These are phyloP conservation scores for Psilocybe tampanensis DNA, from an alignment of 768 basidiomycete species.

Conservation along the genomic window DNA sequence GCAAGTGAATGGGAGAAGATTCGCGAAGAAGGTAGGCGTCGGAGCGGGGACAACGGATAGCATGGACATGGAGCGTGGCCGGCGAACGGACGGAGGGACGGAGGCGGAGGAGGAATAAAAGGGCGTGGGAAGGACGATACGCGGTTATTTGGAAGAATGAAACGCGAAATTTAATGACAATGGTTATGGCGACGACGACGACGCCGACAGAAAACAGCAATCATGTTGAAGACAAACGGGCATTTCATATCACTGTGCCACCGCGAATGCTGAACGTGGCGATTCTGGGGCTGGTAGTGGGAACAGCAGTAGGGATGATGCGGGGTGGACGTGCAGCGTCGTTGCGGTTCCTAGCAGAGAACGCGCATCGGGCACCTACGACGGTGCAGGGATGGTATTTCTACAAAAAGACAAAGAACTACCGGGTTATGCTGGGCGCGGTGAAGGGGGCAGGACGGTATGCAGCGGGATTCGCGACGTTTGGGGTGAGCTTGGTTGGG, in stretches of 20 bases:
- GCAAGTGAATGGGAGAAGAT: neutral
- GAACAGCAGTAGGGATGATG: conserved; percentile 70
- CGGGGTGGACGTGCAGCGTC: conserved; percentile 73
- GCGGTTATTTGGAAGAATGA: neutral
- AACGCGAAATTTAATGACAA: neutral
- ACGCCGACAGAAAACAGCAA: conserved; percentile 18
- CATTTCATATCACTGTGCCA: conserved; percentile 42
- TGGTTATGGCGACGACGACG: conserved; percentile 16
- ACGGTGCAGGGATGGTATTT: conserved; percentile 94
- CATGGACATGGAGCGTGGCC: neutral
- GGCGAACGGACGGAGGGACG: neutral
- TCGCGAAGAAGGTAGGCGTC: neutral
- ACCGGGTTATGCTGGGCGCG: conserved; percentile 74
- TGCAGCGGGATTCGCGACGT: conserved; percentile 46
- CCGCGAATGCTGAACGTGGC: conserved; percentile 66
- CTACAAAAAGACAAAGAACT: conserved; percentile 96
- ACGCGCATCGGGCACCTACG: conserved; percentile 83
- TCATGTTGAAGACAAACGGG: conserved; percentile 10
- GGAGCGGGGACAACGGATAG: too few species aligned
- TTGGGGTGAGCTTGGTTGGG: conserved; percentile 45
- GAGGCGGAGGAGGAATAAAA: neutral
- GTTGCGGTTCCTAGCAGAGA: conserved; percentile 88
- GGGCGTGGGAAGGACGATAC: neutral
- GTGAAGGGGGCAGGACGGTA: conserved; percentile 67
- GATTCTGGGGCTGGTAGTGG: conserved; percentile 57